These are phyloP conservation scores for Vachellia collinsii DNA, from an alignment of 306 rosid species.

Conservation along the genomic window DNA sequence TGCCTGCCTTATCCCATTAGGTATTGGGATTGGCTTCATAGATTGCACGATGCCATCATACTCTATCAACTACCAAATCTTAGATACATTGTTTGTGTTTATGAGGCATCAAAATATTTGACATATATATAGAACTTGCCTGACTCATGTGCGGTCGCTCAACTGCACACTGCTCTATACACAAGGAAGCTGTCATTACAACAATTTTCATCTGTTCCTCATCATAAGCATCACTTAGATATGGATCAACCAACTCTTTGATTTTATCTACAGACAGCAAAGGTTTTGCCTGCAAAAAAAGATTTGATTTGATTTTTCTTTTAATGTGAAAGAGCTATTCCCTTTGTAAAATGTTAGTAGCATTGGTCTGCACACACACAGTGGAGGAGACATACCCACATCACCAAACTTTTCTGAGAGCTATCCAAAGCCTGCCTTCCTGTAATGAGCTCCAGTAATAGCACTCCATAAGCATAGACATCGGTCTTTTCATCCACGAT, in stretches of 20 bases:
- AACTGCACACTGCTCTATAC: constrained; percentile 72
- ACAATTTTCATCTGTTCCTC: constrained; percentile 65
- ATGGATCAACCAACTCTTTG: constrained; percentile 74
- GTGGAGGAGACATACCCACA: constrained; percentile 77
- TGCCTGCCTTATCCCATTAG: no score
- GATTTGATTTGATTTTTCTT: constrained; percentile 25
- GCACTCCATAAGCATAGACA: constrained; percentile 90
- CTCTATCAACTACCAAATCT: no score
- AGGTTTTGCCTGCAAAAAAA: constrained; percentile 79
- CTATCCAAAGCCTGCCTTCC: constrained; percentile 91
- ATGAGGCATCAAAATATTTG: neutral
- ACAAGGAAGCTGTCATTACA: constrained; percentile 61
- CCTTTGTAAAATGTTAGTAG: neutral
- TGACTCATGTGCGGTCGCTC: constrained; percentile 83
- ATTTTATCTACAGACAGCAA: constrained; percentile 50
- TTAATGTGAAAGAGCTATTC: constrained; percentile 12
- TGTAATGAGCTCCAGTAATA: constrained; percentile 84
- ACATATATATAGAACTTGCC: constrained; percentile 49
- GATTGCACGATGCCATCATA: no score
- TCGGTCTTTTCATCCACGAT: constrained; percentile 97
- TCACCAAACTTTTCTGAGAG: constrained; percentile 87
- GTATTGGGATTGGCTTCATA: no score
- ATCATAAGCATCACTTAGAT: constrained; percentile 56
- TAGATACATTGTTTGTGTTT: no score
- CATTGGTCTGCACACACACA: neutral